Conservation (phyloP, 257 asterid species). For the Jasminum sambac region DNA sequence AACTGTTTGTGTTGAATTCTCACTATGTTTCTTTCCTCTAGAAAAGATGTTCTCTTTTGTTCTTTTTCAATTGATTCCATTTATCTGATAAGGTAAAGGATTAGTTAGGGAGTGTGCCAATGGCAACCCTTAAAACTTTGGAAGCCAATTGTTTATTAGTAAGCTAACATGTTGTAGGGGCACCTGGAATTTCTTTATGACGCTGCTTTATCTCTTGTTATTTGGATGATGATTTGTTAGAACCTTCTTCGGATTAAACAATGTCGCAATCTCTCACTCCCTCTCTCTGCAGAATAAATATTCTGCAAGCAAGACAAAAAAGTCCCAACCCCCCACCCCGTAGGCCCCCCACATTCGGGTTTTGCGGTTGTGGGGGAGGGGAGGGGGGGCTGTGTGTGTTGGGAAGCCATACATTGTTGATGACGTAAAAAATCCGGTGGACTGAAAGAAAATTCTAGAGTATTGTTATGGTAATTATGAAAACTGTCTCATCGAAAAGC, state of each 20-base stretch:
- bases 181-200: not conserved
- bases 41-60: not conserved
- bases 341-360: too few species aligned
- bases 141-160: not conserved
- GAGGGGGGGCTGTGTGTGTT: too few species aligned
- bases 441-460: too few species aligned
- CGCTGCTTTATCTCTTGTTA: not conserved
- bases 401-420: too few species aligned
- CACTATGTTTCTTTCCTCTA: not conserved
- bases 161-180: conserved; percentile 3
- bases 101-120: not conserved
- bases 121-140: not conserved
- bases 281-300: too few species aligned
- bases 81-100: not conserved
- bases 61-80: not conserved
- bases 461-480: too few species aligned
- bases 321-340: too few species aligned
- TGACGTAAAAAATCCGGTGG: too few species aligned
- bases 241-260: not conserved
- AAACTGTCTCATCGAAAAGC: too few species aligned
- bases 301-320: too few species aligned
- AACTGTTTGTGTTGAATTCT: not conserved
- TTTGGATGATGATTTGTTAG: not conserved
- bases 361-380: too few species aligned
- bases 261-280: not conserved